phyloP scores from a whole-genome alignment of 202 grass and related monocot genomes.

The Brachypodium distachyon region DNA sequence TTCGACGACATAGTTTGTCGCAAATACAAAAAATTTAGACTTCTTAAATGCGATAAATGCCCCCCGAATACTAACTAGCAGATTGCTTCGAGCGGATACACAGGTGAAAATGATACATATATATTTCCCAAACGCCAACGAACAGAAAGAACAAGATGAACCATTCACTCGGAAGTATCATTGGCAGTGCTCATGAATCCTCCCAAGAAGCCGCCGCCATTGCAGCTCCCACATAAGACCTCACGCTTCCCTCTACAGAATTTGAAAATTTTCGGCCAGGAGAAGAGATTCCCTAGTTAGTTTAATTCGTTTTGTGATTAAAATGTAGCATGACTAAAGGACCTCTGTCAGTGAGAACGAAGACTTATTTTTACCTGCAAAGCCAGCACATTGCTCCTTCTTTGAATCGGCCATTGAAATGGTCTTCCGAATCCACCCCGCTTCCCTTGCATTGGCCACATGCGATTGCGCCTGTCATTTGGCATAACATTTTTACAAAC shows the following conservation, averaged over 20 bases:
- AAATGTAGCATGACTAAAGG: background rate
- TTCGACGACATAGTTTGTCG: background rate
- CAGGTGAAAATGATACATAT: background rate
- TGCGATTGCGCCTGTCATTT: conserved; percentile 47
- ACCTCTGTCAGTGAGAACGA: background rate
- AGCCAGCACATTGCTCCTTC: conserved; percentile 82
- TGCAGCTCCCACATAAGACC: conserved; percentile 90
- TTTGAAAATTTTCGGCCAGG: background rate
- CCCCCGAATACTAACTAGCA: background rate
- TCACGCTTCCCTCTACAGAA: conserved; percentile 67
- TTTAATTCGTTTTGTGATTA: background rate
- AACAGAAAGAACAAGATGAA: background rate
- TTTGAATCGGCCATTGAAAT: conserved; percentile 94
- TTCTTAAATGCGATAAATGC: background rate
- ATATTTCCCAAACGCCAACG: background rate
- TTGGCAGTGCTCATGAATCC: conserved; percentile 73
- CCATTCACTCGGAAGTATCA: conserved; percentile 27
- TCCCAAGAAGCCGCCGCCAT: conserved; percentile 87
- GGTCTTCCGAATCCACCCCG: conserved; percentile 76
- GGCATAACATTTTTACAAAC: background rate
- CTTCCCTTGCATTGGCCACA: conserved; percentile 69
- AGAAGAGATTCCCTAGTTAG: background rate
- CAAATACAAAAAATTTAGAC: background rate
- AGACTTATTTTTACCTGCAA: conserved; percentile 63
- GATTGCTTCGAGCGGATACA: background rate